These are phyloP conservation scores for Fusarium sp. DNA, from an alignment of 2,329 filamentous ascomycete species.

Conservation along the genomic window DNA sequence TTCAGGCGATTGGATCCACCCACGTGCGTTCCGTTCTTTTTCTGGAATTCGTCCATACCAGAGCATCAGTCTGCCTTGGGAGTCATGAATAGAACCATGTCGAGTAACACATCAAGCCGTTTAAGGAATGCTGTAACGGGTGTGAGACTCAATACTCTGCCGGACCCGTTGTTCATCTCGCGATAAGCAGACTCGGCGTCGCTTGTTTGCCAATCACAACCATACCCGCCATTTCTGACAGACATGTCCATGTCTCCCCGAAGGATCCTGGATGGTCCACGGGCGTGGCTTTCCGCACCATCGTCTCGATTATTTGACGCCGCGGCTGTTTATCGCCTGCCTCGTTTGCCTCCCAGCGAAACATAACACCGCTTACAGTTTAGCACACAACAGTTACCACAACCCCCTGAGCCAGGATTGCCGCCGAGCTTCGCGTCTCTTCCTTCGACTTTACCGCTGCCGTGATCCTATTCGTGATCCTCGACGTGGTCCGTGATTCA, in stretches of 20 bases:
- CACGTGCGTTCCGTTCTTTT: constrained; percentile 26
- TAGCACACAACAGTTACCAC: constrained; percentile 30
- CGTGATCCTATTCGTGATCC: constrained; percentile 34
- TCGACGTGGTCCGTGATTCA: constrained; percentile 35
- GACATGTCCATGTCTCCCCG: constrained; percentile 16
- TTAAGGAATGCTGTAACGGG: constrained; percentile 5
- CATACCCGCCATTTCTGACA: constrained; percentile 12
- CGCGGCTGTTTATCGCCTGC: constrained; percentile 34
- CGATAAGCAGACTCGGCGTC: constrained; percentile 23
- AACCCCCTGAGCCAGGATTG: constrained; percentile 13
- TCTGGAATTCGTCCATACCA: constrained; percentile 6
- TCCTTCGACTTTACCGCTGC: constrained; percentile 28
- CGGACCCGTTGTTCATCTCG: constrained; percentile 34
- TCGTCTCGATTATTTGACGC: constrained; percentile 19
- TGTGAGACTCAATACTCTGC: constrained; percentile 33
- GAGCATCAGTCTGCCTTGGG: constrained; percentile 37
- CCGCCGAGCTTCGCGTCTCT: constrained; percentile 30
- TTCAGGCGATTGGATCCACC: constrained; percentile 21
- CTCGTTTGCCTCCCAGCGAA: constrained; percentile 26
- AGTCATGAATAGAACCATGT: constrained; percentile 25
- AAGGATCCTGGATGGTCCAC: too few species aligned
- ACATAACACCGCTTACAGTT: constrained; percentile 43
- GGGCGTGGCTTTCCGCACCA: background rate
- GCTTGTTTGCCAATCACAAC: constrained; percentile 31
- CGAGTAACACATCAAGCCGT: constrained; percentile 22